Percentiles rank a stretch among this genome's conserved stretches.
Evolutionary conservation across 768 basidiomycete species (phyloP).

Genomic region (Atractiella rhizophila): DNA sequence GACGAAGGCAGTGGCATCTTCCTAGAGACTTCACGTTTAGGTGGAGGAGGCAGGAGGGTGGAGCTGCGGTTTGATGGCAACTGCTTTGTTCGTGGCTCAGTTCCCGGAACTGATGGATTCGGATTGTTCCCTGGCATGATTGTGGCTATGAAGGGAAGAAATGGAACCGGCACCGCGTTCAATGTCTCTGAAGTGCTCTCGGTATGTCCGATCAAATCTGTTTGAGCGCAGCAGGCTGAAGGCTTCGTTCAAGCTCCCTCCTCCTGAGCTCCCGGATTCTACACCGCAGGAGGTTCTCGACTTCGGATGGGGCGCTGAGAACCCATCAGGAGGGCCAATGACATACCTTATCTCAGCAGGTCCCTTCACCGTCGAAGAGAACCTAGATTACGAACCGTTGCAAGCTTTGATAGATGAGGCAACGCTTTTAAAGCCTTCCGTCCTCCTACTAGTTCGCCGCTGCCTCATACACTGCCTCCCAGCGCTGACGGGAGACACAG

Average conservation of each 20-base stretch:
- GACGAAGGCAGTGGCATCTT: slow-evolving; percentile 39
- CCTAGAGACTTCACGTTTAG: slow-evolving; percentile 62
- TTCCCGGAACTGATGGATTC: slow-evolving; percentile 37
- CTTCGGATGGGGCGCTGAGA: slow-evolving; percentile 23
- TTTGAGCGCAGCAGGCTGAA: neutral
- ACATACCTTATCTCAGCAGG: slow-evolving; percentile 53
- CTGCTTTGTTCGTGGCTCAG: slow-evolving; percentile 39
- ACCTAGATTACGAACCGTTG: slow-evolving; percentile 52
- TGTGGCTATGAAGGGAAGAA: slow-evolving; percentile 59
- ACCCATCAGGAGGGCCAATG: slow-evolving; percentile 29
- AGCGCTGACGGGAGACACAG: slow-evolving; percentile 24
- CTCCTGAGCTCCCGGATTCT: slow-evolving; percentile 25
- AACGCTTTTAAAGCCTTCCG: slow-evolving; percentile 41
- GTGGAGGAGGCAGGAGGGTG: slow-evolving; percentile 34
- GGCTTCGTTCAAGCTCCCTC: slow-evolving; percentile 32
- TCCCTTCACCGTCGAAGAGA: slow-evolving; percentile 56
- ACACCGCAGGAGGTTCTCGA: slow-evolving; percentile 24
- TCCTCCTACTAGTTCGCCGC: slow-evolving; percentile 42
- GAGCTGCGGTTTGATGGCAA: slow-evolving; percentile 43
- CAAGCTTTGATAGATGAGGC: slow-evolving; percentile 36
- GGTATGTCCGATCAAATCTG: slow-evolving; percentile 28
- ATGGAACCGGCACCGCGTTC: slow-evolving; percentile 74
- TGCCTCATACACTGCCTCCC: slow-evolving; percentile 7
- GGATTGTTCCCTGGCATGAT: slow-evolving; percentile 75
- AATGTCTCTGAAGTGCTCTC: slow-evolving; percentile 52